A percentile compares a stretch with the other conserved stretches of the same genome.
Evolutionary conservation across 2,329 filamentous ascomycete species (phyloP).

Genomic region (Scytalidium sp.): DNA sequence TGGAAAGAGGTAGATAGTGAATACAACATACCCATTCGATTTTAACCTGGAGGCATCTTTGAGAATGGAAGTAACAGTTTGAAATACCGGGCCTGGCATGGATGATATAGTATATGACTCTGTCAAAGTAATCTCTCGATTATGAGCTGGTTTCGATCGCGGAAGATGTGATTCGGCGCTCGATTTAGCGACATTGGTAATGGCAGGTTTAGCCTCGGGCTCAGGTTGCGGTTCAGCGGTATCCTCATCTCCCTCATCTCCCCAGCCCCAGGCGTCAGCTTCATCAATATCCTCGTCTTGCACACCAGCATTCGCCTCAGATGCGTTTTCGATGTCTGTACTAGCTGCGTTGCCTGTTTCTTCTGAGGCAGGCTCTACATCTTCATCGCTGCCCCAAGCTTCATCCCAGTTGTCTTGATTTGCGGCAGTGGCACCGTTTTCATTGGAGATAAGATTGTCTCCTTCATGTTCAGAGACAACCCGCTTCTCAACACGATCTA

Average conservation of each 20-base stretch:
- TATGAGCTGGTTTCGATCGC: slow-evolving; percentile 2
- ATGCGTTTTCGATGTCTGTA: background rate
- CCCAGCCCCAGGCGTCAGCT: slow-evolving; percentile 74
- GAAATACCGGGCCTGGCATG: slow-evolving; percentile 75
- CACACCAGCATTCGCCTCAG: slow-evolving; percentile 16
- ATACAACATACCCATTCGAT: slow-evolving; percentile 42
- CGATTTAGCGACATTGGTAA: background rate
- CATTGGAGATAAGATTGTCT: slow-evolving; percentile 57
- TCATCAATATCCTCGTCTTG: slow-evolving; percentile 29
- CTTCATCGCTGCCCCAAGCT: slow-evolving; percentile 70
- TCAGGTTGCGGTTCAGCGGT: slow-evolving; percentile 31
- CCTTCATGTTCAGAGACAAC: slow-evolving; percentile 67
- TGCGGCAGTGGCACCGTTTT: slow-evolving; percentile 26
- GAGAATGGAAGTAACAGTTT: slow-evolving; percentile 57
- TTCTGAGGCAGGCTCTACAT: slow-evolving; percentile 34
- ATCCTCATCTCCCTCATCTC: slow-evolving; percentile 62
- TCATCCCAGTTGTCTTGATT: slow-evolving; percentile 66
- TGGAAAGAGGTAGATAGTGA: background rate
- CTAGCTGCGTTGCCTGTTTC: slow-evolving; percentile 17
- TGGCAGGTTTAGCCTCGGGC: slow-evolving; percentile 8
- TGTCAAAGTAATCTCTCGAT: slow-evolving; percentile 66
- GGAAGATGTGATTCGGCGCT: background rate
- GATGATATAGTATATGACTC: slow-evolving; percentile 89
- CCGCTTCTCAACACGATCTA: slow-evolving; percentile 84
- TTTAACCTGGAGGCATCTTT: slow-evolving; percentile 62